These are phyloP conservation scores for Albatrellus ellisii DNA, from an alignment of 768 basidiomycete genomes.

Conservation along the genomic window DNA sequence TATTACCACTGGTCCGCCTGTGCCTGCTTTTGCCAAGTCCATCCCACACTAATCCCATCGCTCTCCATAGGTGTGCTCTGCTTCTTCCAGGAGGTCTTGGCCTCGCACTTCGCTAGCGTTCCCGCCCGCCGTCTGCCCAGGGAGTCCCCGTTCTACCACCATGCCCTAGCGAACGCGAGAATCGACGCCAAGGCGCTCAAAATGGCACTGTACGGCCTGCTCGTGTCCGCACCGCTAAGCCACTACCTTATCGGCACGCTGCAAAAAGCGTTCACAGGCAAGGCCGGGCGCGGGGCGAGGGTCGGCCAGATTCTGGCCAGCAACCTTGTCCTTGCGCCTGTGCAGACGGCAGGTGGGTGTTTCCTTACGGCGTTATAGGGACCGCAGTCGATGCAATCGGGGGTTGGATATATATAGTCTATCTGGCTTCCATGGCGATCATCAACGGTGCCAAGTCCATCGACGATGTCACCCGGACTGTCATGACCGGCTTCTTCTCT, in stretches of 20 bases:
- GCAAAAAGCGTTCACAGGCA: slow-evolving; percentile 69
- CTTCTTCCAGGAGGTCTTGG: slow-evolving; percentile 69
- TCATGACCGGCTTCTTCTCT: slow-evolving; percentile 59
- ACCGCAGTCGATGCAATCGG: background rate
- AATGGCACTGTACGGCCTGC: slow-evolving; percentile 75
- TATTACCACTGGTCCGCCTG: slow-evolving; percentile 49
- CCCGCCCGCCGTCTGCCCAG: slow-evolving; percentile 37
- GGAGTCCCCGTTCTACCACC: slow-evolving; percentile 38
- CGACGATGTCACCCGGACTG: slow-evolving; percentile 49
- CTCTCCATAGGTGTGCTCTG: slow-evolving; percentile 21
- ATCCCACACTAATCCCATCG: background rate
- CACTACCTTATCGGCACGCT: slow-evolving; percentile 62
- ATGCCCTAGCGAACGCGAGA: slow-evolving; percentile 40
- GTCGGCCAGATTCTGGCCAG: slow-evolving; percentile 64
- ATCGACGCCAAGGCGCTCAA: slow-evolving; percentile 63
- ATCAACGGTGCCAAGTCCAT: slow-evolving; percentile 68
- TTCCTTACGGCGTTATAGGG: background rate
- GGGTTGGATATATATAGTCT: slow-evolving; percentile 29
- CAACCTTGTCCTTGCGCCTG: slow-evolving; percentile 64
- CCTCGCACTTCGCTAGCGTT: slow-evolving; percentile 53
- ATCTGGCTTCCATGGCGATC: slow-evolving; percentile 68
- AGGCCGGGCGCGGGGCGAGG: slow-evolving; percentile 46
- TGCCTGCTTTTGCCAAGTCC: background rate
- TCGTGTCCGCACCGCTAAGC: slow-evolving; percentile 71
- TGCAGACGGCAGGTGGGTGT: slow-evolving; percentile 51